A percentile compares a stretch with the other conserved stretches of the same genome.
Conservation (phyloP, 2,329 filamentous ascomycete genomes). For the Xylaria polymorpha region DNA sequence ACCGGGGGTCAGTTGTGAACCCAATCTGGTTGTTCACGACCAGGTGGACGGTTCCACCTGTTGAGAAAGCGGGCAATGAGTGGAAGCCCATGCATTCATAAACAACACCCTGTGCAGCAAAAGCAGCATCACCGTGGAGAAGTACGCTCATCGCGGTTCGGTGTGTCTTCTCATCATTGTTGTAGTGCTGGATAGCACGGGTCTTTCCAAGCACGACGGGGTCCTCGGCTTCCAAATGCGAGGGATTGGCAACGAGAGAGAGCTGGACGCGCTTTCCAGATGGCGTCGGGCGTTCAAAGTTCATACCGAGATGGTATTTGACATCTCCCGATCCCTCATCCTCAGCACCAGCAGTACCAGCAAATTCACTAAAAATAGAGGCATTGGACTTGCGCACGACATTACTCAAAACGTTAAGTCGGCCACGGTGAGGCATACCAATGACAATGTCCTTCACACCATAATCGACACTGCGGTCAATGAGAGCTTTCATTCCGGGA, state of each 20-base stretch:
- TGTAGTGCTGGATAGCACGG: constrained; percentile 98
- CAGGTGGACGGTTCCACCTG: constrained; percentile 95
- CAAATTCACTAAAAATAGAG: constrained; percentile 99
- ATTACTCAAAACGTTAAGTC: constrained; percentile 97
- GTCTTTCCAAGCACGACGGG: constrained; percentile 98
- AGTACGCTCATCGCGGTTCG: constrained; percentile 93
- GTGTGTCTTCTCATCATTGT: constrained; percentile 92
- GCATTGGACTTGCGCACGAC: constrained; percentile 99
- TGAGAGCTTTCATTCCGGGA: constrained; percentile 98
- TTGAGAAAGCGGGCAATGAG: constrained; percentile 94
- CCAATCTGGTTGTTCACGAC: constrained; percentile 99
- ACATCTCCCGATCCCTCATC: constrained; percentile 98
- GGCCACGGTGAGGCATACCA: constrained; percentile 98
- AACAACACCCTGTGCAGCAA: constrained; percentile 95
- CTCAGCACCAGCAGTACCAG: constrained; percentile 84
- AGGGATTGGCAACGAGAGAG: constrained; percentile 97
- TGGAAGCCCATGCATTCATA: constrained; percentile 99
- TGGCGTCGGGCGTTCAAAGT: constrained; percentile 97
- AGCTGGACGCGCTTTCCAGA: constrained; percentile 99
- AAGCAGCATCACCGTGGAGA: constrained; percentile 96
- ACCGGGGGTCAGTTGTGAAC: constrained; percentile 98
- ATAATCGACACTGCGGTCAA: constrained; percentile 97
- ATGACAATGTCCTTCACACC: constrained; percentile 99
- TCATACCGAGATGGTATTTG: constrained; percentile 99
- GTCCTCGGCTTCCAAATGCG: constrained; percentile 97